phyloP scores from a whole-genome alignment of 2,329 filamentous ascomycete species.

The Macrophomina pseudophaseolina region DNA sequence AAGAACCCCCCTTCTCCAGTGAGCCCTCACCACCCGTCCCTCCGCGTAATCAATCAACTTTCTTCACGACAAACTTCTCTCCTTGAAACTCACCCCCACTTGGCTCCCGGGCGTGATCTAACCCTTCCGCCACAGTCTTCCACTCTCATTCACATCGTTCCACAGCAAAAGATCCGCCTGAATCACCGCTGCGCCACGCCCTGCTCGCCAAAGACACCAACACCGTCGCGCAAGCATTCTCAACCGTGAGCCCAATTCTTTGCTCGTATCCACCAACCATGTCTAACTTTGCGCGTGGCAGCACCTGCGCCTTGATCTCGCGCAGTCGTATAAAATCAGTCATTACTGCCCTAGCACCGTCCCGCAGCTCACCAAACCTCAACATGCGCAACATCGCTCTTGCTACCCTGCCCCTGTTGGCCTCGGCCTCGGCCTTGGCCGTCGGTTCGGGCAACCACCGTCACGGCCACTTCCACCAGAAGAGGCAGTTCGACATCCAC shows the following conservation, averaged over 20 bases:
- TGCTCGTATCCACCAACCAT: neutral
- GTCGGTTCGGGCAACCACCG: conserved; percentile 20
- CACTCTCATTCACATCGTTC: neutral
- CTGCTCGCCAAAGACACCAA: conserved; percentile 11
- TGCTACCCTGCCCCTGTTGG: conserved; percentile 20
- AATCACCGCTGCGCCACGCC: conserved; percentile 20
- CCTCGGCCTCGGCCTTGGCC: conserved; percentile 19
- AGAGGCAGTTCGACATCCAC: conserved; percentile 55
- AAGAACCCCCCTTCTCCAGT: neutral
- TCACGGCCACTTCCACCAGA: conserved; percentile 24
- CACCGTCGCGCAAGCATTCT: conserved; percentile 18
- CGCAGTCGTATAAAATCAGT: conserved; percentile 9
- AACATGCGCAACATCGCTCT: conserved; percentile 21
- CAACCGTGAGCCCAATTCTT: conserved; percentile 7
- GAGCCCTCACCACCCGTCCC: neutral
- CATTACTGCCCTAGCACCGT: neutral
- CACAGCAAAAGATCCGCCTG: neutral
- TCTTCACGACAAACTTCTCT: neutral
- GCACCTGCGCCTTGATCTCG: neutral
- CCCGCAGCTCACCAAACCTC: neutral
- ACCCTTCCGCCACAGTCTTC: neutral
- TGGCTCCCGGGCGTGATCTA: neutral
- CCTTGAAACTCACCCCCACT: neutral
- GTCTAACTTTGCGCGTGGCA: conserved; percentile 16
- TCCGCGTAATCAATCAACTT: neutral